Evolutionary conservation across 2,329 filamentous ascomycete species (phyloP).

Genomic region (Mycogone perniciosa): DNA sequence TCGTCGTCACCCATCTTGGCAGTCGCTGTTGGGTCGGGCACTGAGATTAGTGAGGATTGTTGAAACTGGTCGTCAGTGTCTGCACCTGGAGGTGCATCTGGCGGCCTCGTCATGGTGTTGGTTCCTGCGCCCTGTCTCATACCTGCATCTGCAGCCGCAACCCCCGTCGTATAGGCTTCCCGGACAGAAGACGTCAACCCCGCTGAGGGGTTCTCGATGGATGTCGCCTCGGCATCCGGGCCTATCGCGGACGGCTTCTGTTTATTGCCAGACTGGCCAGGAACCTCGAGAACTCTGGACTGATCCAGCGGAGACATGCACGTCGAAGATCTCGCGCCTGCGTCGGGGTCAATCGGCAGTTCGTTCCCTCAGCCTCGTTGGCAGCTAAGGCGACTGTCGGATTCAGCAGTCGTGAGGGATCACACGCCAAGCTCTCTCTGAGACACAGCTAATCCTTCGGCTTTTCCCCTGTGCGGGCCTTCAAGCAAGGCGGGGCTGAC

Average conservation of each 20-base stretch:
- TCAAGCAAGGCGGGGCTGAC: too few species aligned
- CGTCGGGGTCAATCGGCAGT: not conserved
- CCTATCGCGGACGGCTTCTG: constrained; percentile 21
- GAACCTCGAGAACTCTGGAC: constrained; percentile 20
- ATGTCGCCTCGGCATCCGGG: constrained; percentile 24
- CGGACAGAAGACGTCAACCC: constrained; percentile 5
- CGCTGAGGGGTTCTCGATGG: constrained; percentile 13
- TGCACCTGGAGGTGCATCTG: not conserved
- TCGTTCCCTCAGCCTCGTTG: not conserved
- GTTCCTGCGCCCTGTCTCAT: not conserved
- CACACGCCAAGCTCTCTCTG: too few species aligned
- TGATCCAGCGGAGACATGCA: constrained; percentile 34
- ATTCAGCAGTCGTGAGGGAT: too few species aligned
- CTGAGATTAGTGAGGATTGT: not conserved
- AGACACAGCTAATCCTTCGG: too few species aligned
- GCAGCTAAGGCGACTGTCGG: not conserved
- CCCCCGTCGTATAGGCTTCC: constrained; percentile 13
- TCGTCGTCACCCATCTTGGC: constrained; percentile 9
- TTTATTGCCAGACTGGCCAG: constrained; percentile 21
- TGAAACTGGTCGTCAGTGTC: not conserved
- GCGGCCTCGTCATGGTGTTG: not conserved
- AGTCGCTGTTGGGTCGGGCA: not conserved
- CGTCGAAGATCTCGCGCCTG: not conserved
- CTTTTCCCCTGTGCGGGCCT: too few species aligned
- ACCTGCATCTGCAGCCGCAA: constrained; percentile 6